Base-by-base conservation (phyloP, 305 asterid species). In the Fraxinus paxiana region DNA sequence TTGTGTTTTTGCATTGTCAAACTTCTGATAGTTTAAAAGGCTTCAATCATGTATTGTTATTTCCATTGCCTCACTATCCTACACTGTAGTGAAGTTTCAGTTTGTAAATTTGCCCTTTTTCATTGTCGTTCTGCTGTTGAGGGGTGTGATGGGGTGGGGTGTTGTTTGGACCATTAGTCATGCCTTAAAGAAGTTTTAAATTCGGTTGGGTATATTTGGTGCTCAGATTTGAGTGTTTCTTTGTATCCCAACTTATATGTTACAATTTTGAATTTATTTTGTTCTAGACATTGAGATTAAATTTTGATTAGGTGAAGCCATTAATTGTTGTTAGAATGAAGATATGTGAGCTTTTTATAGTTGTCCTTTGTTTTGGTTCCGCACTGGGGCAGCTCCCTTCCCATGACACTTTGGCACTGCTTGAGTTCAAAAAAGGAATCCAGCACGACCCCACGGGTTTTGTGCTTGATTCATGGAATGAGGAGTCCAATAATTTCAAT, bases 341-440 rank as follows among this genome's bases (percentile, higher is more conserved):
- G 80, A 65, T 33, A 65, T 33, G 35, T 30, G 37, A 72, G 80
- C 74, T 59, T 34, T 54, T 61, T 20, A 28, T 34, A 38, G 73
- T 56, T 6, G 35, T 24, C 28, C 51, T 77, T 5, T 56, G 26
- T 37, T 30, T 61, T 30, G 56, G 37, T 38, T 77, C 54, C 9
- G 30, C 74, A 37, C 15, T 38, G 7, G 77, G 82, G 63, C 76
- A 41, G 77, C 97, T 96, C 43, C 98, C 98, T 4, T 94, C 99
- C 28, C 98, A 88, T 85, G 99, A 94, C 74, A 94, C 94, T 43
- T 77, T 92, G 51, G 84, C 97, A 6, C 82, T 67, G 41, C 82
- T 79, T 67, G 69, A 79, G 67, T 67, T 79, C 43, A 79, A 65
- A 33, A 79, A 67, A 43, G 82, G 76, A 22, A 79, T 79, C 24